phyloP scores from a whole-genome alignment of 2,329 filamentous ascomycete species.

The Colletotrichum horii region DNA sequence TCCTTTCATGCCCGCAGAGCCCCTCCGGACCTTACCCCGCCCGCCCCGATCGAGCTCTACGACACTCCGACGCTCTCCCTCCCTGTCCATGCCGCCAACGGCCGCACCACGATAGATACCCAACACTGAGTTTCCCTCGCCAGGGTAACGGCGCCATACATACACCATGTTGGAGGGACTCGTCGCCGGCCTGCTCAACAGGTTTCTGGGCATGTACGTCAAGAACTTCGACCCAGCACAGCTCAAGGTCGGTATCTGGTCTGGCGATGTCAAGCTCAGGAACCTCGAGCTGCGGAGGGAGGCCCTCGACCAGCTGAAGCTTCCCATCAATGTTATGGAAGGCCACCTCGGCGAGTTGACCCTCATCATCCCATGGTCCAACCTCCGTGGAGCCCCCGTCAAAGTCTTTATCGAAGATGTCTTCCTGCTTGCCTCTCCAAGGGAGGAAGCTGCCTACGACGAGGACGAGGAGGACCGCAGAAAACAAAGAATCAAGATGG shows the following conservation, averaged over 20 bases:
- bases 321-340: constrained; percentile 95
- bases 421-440: constrained; percentile 91
- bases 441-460: constrained; percentile 93
- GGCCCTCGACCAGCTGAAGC: constrained; percentile 94
- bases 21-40: neutral
- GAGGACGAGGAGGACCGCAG: constrained; percentile 89
- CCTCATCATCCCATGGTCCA: constrained; percentile 95
- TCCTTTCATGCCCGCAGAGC: neutral
- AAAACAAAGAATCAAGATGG: constrained; percentile 94
- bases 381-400: constrained; percentile 91
- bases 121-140: constrained; percentile 38
- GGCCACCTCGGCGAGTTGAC: constrained; percentile 93
- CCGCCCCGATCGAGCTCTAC: neutral
- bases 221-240: constrained; percentile 99
- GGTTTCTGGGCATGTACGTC: constrained; percentile 99
- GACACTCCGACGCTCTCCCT: constrained; percentile 8
- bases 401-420: constrained; percentile 97
- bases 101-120: neutral
- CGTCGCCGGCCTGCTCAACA: constrained; percentile 95
- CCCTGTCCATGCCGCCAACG: constrained; percentile 2
- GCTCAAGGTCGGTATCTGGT: constrained; percentile 99
- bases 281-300: constrained; percentile 92
- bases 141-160: constrained; percentile 72
- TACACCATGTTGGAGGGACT: constrained; percentile 92
- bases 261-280: constrained; percentile 92